phyloP scores from a whole-genome alignment of 371 early-diverging fungal genomes.

The Fennellomyces sp. region DNA sequence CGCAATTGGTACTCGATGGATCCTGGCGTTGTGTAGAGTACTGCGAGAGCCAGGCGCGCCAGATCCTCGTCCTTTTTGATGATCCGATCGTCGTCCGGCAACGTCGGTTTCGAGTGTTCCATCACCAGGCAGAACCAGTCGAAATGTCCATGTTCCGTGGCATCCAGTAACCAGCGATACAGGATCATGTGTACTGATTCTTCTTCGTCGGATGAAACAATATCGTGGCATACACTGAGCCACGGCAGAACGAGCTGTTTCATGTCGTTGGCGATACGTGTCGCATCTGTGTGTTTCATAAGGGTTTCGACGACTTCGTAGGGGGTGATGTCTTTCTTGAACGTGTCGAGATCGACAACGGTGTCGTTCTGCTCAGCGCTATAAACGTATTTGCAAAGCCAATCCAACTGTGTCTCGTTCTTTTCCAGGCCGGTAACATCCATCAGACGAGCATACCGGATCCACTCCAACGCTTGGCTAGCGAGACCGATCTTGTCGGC shows the following conservation, averaged over 20 bases:
- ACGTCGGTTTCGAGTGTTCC: conserved; percentile 63
- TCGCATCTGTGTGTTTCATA: conserved; percentile 42
- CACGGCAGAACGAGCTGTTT: conserved; percentile 60
- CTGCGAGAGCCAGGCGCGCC: conserved; percentile 55
- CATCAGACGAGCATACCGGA: conserved; percentile 56
- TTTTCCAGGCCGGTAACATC: conserved; percentile 52
- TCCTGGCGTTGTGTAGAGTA: conserved; percentile 50
- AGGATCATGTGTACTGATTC: conserved; percentile 27
- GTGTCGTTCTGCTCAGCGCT: conserved; percentile 27
- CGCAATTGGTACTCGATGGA: conserved; percentile 52
- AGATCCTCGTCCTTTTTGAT: conserved; percentile 62
- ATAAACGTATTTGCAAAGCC: conserved; percentile 65
- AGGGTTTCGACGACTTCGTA: conserved; percentile 58
- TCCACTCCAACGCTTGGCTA: conserved; percentile 57
- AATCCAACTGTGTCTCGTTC: conserved; percentile 53
- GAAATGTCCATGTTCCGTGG: conserved; percentile 36
- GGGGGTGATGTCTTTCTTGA: conserved; percentile 35
- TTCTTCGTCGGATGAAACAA: conserved; percentile 10
- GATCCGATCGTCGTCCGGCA: conserved; percentile 57
- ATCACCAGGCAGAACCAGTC: conserved; percentile 58
- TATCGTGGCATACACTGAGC: conserved; percentile 36
- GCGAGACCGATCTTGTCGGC: conserved; percentile 62
- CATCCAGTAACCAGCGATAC: conserved; percentile 50
- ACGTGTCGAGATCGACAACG: conserved; percentile 20
- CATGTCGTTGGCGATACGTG: conserved; percentile 53